phyloP scores from a whole-genome alignment of 495 filamentous ascomycete genomes.

The Hypoxylon crocopeplum region DNA sequence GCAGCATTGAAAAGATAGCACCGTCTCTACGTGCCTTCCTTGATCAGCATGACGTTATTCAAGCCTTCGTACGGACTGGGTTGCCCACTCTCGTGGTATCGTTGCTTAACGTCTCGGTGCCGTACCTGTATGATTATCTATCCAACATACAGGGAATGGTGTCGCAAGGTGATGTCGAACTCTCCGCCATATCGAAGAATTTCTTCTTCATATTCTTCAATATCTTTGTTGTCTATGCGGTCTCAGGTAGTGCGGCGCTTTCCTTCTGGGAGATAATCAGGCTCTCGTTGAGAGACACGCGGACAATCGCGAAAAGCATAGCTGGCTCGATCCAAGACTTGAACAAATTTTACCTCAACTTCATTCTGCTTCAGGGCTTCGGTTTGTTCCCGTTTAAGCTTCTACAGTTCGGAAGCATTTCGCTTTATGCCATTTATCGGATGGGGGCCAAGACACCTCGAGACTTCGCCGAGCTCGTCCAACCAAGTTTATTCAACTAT shows the following conservation, averaged over 20 bases:
- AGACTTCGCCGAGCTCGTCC: constrained; percentile 83
- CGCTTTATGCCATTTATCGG: constrained; percentile 80
- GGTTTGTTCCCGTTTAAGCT: constrained; percentile 93
- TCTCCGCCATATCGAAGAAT: constrained; percentile 96
- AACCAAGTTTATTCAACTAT: constrained; percentile 90
- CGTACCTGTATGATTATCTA: constrained; percentile 94
- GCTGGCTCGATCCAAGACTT: constrained; percentile 76
- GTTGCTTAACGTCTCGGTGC: constrained; percentile 84
- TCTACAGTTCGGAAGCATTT: constrained; percentile 85
- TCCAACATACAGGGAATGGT: constrained; percentile 92
- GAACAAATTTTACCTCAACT: constrained; percentile 87
- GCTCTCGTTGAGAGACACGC: constrained; percentile 77
- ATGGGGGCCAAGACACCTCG: constrained; percentile 86
- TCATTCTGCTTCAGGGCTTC: constrained; percentile 90
- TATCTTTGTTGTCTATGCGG: constrained; percentile 92
- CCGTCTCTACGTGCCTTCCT: constrained; percentile 74
- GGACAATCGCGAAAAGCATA: constrained; percentile 75
- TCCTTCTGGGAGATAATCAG: constrained; percentile 74
- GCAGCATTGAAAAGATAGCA: constrained; percentile 75
- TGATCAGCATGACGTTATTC: constrained; percentile 66
- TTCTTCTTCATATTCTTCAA: constrained; percentile 99
- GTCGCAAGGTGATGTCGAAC: constrained; percentile 91
- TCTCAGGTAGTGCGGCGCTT: constrained; percentile 77
- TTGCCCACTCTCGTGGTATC: constrained; percentile 85
- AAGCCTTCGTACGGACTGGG: constrained; percentile 83